Conservation (phyloP, 2,329 filamentous ascomycete genomes). For the Dissoconium aciculare region DNA sequence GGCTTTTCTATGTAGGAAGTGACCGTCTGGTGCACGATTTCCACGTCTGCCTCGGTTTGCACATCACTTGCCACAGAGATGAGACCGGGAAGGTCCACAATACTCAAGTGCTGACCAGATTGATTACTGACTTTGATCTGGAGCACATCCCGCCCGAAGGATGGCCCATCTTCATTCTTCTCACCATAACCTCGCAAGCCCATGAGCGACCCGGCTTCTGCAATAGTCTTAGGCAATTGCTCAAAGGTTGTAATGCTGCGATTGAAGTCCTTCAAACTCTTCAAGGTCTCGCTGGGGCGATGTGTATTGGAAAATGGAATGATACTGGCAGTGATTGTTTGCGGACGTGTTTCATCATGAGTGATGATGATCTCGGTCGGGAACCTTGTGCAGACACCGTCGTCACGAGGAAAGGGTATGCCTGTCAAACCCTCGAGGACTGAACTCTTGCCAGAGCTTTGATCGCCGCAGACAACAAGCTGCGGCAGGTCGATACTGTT, state of each 20-base stretch:
- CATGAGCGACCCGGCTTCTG: slow-evolving; percentile 38
- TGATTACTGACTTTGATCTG: slow-evolving; percentile 12
- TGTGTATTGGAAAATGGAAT: slow-evolving; percentile 14
- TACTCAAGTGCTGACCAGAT: slow-evolving; percentile 9
- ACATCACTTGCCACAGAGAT: slow-evolving; percentile 14
- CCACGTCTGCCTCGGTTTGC: slow-evolving; percentile 24
- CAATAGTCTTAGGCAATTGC: slow-evolving; percentile 36
- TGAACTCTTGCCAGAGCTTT: slow-evolving; percentile 49
- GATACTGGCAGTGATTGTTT: slow-evolving; percentile 14
- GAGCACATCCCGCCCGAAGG: slow-evolving; percentile 9
- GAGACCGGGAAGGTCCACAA: slow-evolving; percentile 17
- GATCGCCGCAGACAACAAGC: slow-evolving; percentile 42
- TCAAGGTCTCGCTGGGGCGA: slow-evolving; percentile 15
- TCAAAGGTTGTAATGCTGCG: slow-evolving; percentile 23
- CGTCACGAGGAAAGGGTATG: slow-evolving; percentile 44
- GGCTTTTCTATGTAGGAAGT: slow-evolving; percentile 24
- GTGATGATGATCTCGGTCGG: slow-evolving; percentile 45
- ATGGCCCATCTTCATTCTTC: slow-evolving; percentile 1
- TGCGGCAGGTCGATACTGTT: slow-evolving; percentile 18
- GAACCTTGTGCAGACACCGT: slow-evolving; percentile 44
- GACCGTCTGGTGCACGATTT: slow-evolving; percentile 25
- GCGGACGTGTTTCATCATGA: slow-evolving; percentile 15
- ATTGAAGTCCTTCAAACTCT: slow-evolving; percentile 20
- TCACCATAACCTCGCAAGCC: slow-evolving; percentile 25
- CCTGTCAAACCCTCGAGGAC: slow-evolving; percentile 49